phyloP scores from a whole-genome alignment of 2,329 filamentous ascomycete species.

The Beauveria australis region DNA sequence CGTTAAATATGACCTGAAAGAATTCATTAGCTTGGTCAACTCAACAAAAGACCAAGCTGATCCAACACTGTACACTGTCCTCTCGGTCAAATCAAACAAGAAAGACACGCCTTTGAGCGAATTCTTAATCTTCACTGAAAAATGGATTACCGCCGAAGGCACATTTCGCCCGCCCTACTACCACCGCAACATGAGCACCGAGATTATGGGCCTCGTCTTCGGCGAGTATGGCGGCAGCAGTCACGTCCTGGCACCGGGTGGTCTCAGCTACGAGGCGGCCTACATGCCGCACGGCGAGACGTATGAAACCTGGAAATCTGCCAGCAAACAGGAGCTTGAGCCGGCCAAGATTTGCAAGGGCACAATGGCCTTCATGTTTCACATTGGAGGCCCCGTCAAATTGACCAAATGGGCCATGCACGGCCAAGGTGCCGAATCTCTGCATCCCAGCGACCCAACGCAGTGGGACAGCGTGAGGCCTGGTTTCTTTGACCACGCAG shows the following conservation, averaged over 20 bases:
- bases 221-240: constrained; percentile 25
- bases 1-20: constrained; percentile 48
- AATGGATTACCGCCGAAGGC: constrained; percentile 54
- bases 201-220: constrained; percentile 46
- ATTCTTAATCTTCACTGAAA: constrained; percentile 59
- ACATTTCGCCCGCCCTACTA: constrained; percentile 61
- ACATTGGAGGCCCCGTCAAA: constrained; percentile 18
- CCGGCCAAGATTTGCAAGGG: constrained; percentile 35
- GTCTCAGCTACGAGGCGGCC: constrained; percentile 24
- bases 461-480: constrained; percentile 20
- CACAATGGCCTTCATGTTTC: constrained; percentile 43
- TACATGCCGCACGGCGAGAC: constrained; percentile 30
- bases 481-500: constrained; percentile 20
- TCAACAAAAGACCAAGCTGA: constrained; percentile 58
- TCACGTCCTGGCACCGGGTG: constrained; percentile 21
- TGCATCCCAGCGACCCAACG: constrained; percentile 14
- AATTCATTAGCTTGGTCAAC: constrained; percentile 50
- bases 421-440: constrained; percentile 15
- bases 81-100: constrained; percentile 52
- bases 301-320: constrained; percentile 23
- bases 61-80: constrained; percentile 57
- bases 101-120: constrained; percentile 48
- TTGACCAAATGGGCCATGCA: constrained; percentile 19
- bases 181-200: constrained; percentile 51
- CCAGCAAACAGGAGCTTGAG: constrained; percentile 24